Base-by-base conservation (phyloP, 257 asterid genomes). In the Solanum chilense region DNA sequence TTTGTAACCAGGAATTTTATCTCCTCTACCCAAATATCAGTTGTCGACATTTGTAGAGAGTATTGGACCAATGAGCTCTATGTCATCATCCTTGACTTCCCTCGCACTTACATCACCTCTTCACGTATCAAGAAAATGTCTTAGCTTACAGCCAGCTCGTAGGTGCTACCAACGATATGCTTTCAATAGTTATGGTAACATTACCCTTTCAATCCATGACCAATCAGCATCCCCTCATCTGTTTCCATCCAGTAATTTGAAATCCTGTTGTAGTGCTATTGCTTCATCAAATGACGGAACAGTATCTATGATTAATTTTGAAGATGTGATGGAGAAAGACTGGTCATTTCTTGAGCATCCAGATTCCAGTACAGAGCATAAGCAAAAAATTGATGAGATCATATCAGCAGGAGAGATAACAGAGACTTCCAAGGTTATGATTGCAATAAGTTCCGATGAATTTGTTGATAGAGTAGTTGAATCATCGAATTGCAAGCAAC, bases 261-360 rank as follows among this genome's bases (percentile, higher is more conserved):
- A 80, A 33, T 76, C 89, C 75, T 87, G 90, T 18, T 5, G 45
- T 83, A 77, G 82, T 78, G 88, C 92, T 74, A 21, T 90, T 66
- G 76, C 64, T 78, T 84, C 93, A 87, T 90, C 90, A 23, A 66
- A 88, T 81, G 93, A 92, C 35, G 99, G 90, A 80, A 73, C 90
- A 4, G 89, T 88, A 89, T 87, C 94, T 41, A 92, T 82, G 42
- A 86, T 93, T 64, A 84, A 89, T 83, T 91, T 94, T 77, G 98
- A 94, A 90, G 98, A 93, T 85, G 82, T 92, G 58, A 90, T 92
- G 88, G 95, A 93, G 86, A 96, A 94, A 86, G 96, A 96, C 88
- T 94, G 97, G 96, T 92, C 98, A 12, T 92, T 96, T 91, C 96
- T 96, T 81, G 98, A 96, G 12, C 47, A 89, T 58, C 64, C 86